Conservation (phyloP, 2,329 filamentous ascomycete species). For the Botryotinia convoluta region DNA sequence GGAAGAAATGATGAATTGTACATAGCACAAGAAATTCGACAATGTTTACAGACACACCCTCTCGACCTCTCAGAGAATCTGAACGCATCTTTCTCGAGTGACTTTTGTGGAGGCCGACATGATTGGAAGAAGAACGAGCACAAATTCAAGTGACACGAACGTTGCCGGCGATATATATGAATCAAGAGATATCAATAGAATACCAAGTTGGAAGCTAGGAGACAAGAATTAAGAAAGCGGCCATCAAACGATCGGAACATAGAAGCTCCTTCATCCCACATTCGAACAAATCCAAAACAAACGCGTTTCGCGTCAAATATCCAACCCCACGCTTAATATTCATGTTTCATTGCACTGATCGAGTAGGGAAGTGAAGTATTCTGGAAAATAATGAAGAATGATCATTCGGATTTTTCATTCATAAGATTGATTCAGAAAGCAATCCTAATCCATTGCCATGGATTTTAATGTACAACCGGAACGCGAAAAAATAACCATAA, state of each 20-base stretch:
- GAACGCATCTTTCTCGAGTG: neutral
- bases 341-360: neutral
- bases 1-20: slow-evolving; percentile 8
- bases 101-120: neutral
- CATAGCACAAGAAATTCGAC: neutral
- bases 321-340: neutral
- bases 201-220: neutral
- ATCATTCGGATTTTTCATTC: slow-evolving; percentile 34
- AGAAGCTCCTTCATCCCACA: neutral
- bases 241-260: neutral
- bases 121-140: neutral
- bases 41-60: neutral
- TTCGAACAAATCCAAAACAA: neutral
- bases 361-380: neutral
- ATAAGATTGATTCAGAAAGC: slow-evolving; percentile 39
- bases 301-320: neutral
- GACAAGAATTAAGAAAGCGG: neutral
- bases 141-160: no score
- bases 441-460: slow-evolving; percentile 50
- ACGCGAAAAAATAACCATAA: slow-evolving; percentile 63
- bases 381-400: slow-evolving; percentile 13
- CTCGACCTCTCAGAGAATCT: neutral
- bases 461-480: slow-evolving; percentile 71
- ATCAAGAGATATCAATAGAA: neutral
- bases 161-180: neutral